phyloP scores from a whole-genome alignment of 192 early-diverging fungal species.

The Mortierella alpina region DNA sequence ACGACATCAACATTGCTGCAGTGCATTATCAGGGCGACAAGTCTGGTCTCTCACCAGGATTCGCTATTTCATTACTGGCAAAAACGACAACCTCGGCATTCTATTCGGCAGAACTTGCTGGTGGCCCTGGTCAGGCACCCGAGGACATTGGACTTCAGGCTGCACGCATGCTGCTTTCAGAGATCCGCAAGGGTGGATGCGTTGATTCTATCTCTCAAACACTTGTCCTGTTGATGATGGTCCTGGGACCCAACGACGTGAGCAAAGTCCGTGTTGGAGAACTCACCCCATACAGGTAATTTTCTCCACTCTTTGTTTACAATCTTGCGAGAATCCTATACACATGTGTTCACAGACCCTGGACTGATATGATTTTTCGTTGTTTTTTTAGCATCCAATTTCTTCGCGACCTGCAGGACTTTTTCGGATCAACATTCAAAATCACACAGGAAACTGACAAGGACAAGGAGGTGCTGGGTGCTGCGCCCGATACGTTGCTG shows the following conservation, averaged over 20 bases:
- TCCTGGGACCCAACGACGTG: conserved; percentile 92
- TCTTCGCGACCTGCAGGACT: conserved; percentile 88
- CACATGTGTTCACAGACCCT: background rate
- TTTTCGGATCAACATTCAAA: conserved; percentile 95
- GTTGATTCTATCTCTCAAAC: conserved; percentile 93
- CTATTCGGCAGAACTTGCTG: conserved; percentile 88
- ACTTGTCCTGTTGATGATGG: conserved; percentile 87
- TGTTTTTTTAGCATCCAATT: conserved; percentile 79
- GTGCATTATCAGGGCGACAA: conserved; percentile 98
- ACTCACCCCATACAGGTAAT: conserved; percentile 88
- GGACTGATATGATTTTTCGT: background rate
- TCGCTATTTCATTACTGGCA: conserved; percentile 90
- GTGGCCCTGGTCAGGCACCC: conserved; percentile 81
- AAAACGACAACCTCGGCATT: conserved; percentile 89
- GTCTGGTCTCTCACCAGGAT: conserved; percentile 92
- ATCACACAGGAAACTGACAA: conserved; percentile 81
- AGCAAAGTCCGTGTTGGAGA: conserved; percentile 87
- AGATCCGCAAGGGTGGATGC: conserved; percentile 90
- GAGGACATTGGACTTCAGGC: conserved; percentile 89
- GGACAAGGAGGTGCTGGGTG: conserved; percentile 67
- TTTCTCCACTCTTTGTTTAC: conserved; percentile 3
- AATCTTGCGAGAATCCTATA: background rate
- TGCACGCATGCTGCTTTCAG: conserved; percentile 81
- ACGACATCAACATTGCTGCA: conserved; percentile 97
- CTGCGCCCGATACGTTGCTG: conserved; percentile 62